Percentiles rank a stretch among this genome's conserved stretches.
These are phyloP conservation scores for Recurvomyces mirabilis DNA, from an alignment of 495 filamentous ascomycete genomes.

Conservation along the genomic window DNA sequence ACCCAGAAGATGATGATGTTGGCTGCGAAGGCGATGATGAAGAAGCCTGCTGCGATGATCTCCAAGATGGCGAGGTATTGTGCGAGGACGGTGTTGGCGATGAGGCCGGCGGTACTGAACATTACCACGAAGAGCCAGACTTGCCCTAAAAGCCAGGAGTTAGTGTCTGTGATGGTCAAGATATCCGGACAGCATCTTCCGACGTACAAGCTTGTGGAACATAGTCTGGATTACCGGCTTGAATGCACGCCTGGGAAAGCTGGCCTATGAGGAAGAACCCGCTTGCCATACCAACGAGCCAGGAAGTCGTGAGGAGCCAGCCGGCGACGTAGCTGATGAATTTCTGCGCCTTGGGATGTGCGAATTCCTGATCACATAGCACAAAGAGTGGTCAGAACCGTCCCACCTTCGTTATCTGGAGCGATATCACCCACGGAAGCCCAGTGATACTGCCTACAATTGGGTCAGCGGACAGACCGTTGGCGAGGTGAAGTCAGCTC, in stretches of 20 bases:
- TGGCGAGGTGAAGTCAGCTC: not conserved
- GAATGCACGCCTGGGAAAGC: too few species aligned
- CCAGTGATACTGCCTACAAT: constrained; percentile 10
- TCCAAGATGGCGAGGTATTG: not conserved
- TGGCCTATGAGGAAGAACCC: constrained; percentile 17
- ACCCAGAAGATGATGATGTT: not conserved
- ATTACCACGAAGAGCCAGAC: not conserved
- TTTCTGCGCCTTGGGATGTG: constrained; percentile 32
- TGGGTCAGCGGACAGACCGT: not conserved
- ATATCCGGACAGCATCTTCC: too few species aligned
- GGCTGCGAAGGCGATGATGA: not conserved
- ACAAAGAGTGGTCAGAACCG: too few species aligned
- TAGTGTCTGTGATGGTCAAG: too few species aligned
- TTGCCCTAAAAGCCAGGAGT: too few species aligned
- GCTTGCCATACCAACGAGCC: constrained; percentile 25
- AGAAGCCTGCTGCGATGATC: not conserved
- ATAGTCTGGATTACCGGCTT: too few species aligned
- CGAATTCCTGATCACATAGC: too few species aligned
- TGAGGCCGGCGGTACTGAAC: not conserved
- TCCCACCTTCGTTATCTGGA: too few species aligned
- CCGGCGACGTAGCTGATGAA: constrained; percentile 38
- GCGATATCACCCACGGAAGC: too few species aligned
- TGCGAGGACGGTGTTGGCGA: not conserved
- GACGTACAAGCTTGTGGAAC: too few species aligned
- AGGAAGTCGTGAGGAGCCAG: constrained; percentile 10